Base-by-base conservation (phyloP, 805 yeast genomes). In the Allodekkera sacchari region DNA sequence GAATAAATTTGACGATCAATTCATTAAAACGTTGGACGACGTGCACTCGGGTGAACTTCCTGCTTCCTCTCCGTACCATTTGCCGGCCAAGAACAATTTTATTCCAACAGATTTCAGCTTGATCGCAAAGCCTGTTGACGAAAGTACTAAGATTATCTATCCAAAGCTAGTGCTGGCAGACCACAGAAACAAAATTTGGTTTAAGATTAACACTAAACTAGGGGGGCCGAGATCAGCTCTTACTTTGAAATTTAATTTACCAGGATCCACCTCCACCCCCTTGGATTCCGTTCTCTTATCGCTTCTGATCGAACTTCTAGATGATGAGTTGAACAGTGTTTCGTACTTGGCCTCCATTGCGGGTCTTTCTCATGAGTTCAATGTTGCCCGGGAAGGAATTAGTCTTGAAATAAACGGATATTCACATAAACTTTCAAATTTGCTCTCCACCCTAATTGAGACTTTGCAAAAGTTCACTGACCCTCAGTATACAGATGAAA, bases 311-410 rank as follows among this genome's bases (percentile, higher is more conserved):
- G 89, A 83, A 30, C 52, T 89, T 37, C 55, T 89, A 15, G 81
- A 74, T 32, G 96, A 88, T 48, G 74, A 72, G 22, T 62, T 92
- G 41, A 75, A 74, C 44, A 88, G 85, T 46, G 59, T 76, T 32
- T 74, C 84, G 7, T 89, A 89, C 47, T 81, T 83, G 48, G 96
- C 98, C 1, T 70, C 74, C 7, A 65, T 87, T 34, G 95, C 92
- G 2, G 92, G 92, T 1, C 66, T 85, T 35, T 60, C 66, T 31
- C 75, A 76, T 36, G 57, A 66, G 2, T 64, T 88, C 25, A 55
- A 65, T 19, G 61, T 71, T 36, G 71, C 79, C 34, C 68, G 79
- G 39, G 85, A 78, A 42, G 95, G 96, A 1, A 47, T 88, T 25
- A 68, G 71, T 24, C 49, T 89, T 27, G 72, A 71, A 29, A 63